A percentile compares a stretch with the other conserved stretches of the same genome.
phyloP scores from a whole-genome alignment of 768 basidiomycete species.

The Termitomyces sp. region DNA sequence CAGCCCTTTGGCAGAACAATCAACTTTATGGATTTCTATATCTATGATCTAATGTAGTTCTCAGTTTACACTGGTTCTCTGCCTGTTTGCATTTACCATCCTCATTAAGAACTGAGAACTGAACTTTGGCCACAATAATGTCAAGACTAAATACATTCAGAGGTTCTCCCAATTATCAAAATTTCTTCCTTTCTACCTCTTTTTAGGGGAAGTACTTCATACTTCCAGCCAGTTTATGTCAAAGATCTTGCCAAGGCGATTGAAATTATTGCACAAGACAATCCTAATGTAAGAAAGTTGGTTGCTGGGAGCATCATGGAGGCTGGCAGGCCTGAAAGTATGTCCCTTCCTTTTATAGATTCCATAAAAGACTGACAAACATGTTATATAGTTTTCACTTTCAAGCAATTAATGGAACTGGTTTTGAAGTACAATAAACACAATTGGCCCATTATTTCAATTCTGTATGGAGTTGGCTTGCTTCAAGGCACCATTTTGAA shows the following conservation, averaged over 20 bases:
- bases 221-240: constrained; percentile 74
- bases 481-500: constrained; percentile 68
- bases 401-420: constrained; percentile 63
- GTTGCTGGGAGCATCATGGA: constrained; percentile 52
- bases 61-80: too few relatives aligned
- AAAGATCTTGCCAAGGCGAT: constrained; percentile 64
- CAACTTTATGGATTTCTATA: too few relatives aligned
- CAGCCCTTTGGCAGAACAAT: too few relatives aligned
- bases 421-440: constrained; percentile 56
- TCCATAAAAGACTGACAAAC: background rate
- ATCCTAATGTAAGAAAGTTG: constrained; percentile 38
- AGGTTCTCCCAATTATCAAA: constrained; percentile 60
- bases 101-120: too few relatives aligned
- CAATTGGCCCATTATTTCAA: constrained; percentile 55
- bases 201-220: constrained; percentile 64
- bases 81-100: too few relatives aligned
- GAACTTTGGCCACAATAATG: too few relatives aligned
- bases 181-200: constrained; percentile 70
- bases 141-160: constrained; percentile 32
- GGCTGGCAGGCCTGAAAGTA: constrained; percentile 39
- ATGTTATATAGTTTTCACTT: constrained; percentile 55
- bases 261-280: constrained; percentile 52
- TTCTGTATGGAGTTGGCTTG: constrained; percentile 62
- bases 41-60: too few relatives aligned
- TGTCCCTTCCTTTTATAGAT: background rate